Evolutionary conservation across 2,329 filamentous ascomycete species (phyloP).

Genomic region (Venturia nashicola): DNA sequence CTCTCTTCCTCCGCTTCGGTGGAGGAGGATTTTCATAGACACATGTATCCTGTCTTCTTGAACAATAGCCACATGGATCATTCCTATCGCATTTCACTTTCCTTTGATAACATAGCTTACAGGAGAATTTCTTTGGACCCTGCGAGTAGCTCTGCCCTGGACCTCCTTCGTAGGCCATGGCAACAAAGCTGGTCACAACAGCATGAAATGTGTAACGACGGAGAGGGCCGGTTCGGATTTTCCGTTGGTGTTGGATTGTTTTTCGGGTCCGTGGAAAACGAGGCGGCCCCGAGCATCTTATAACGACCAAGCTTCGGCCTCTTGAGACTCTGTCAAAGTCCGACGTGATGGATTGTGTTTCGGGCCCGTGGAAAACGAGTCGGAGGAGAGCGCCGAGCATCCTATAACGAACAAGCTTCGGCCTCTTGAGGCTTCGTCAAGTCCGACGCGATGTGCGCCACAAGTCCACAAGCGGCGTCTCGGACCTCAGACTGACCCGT

Average conservation of each 20-base stretch:
- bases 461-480: neutral
- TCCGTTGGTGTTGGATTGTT: no score
- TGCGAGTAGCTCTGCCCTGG: neutral
- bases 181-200: neutral
- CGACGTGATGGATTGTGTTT: neutral
- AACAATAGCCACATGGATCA: constrained; percentile 24
- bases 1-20: constrained; percentile 26
- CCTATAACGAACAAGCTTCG: no score
- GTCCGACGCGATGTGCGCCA: neutral
- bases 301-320: no score
- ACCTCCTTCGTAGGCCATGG: neutral
- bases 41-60: constrained; percentile 24
- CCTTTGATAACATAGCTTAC: constrained; percentile 13
- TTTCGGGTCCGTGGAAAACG: no score
- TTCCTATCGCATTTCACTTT: constrained; percentile 30
- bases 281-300: no score
- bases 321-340: neutral
- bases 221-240: no score
- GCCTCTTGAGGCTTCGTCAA: neutral
- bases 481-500: neutral
- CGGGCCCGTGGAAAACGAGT: no score
- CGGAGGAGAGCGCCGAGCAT: no score
- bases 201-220: neutral
- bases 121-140: constrained; percentile 4
- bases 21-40: constrained; percentile 28